Evolutionary conservation across 1,284 basidiomycete species (phyloP), one percentile per base, ranked within the genome.

Genomic region (Fomitopsis pinicola): DNA sequence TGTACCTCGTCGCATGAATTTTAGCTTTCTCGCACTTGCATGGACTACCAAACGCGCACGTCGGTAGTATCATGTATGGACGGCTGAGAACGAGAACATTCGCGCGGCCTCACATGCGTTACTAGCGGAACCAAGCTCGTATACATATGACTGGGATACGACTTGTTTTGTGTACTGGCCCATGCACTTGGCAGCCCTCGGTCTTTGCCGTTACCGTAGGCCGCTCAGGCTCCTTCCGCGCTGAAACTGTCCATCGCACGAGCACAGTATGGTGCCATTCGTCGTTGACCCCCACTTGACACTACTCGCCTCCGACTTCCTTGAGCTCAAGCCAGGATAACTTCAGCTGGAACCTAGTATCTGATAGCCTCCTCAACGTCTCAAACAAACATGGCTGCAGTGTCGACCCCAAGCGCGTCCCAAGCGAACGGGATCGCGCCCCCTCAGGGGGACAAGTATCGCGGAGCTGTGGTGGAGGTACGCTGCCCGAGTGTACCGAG

Each of bases 401-500:
- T 55, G 12, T 45, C 62, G 15, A 42, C 57, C 28, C 42, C 52
- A 9, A 40, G 46, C 12, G 52, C 50, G 44, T 61, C 19, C 50
- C 65, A 60, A 53, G 42, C 5, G 55, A 62, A 61, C 28, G 59
- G 55, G 22, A 54, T 59, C 28, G 56, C 60, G 10, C 59, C 50
- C 33, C 57, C 58, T 14, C 57, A 63, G 15, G 54, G 58, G 15
- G 86, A 89, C 70, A 88, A 85, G 73, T 93, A 91, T 69, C 81
- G 91, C 19, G 91, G 91, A 3, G 91, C 91, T 3, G 90, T 92
- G 30, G 89, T 94, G 8, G 91, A 91, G 81, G 89, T 87, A 57
- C 30, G 22, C 35, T 35, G 57, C 33, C 8, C n/a, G 46, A 48
- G 9, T 61, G 46, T 56, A 44, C 28, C 44, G 56, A 40, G 38